Base-by-base conservation (phyloP, 495 filamentous ascomycete genomes). In the Parmelia sp. region DNA sequence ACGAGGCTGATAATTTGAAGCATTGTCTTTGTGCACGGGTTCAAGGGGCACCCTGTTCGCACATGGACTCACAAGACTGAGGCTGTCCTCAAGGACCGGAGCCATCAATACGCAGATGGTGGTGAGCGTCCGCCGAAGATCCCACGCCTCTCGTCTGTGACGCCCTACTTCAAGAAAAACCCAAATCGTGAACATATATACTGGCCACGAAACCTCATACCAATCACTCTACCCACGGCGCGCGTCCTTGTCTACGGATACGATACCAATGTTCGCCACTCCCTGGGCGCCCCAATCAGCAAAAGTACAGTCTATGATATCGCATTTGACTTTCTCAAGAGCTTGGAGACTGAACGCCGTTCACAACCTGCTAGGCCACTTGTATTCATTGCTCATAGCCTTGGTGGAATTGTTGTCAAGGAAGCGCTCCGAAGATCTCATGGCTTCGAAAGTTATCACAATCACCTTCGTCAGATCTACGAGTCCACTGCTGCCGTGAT, bases 321-420 rank as follows among this genome's bases (percentile, higher is more conserved):
- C 36, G 36, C 36, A 11, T 37, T 37, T 5, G 36, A 37, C 11
- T 37, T 37, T 37, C 36, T 37, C 5, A 37, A 37, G 36, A 37
- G 36, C 36, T 37, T 37, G 36, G 36, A 37, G 36, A 11, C 36
- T 37, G 36, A 37, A 11, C 36, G 36, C 36, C 36, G 36, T 37
- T 37, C 36, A 37, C 36, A 37, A 37, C 36, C 36, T 37, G 5
- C 36, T 37, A 37, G 36, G 29, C 79, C 76, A 12, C 35, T 77
- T 0, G 40, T 81, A 0, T 80, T 83, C 65, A 61, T 81, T 6
- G 78, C 68, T 4, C 79, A 83, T 66, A 81, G 77, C 60, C 73
- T 82, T 1, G 79, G 80, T 29, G 80, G 79, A 1, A 71, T 80
- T 17, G 64, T 81, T 27, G 75, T 78, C 29, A 79, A 82, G 51